Evolutionary conservation across 345 rosid genomes (phyloP), one percentile per base, ranked within the genome.

Genomic region (Euphorbia lathyris): DNA sequence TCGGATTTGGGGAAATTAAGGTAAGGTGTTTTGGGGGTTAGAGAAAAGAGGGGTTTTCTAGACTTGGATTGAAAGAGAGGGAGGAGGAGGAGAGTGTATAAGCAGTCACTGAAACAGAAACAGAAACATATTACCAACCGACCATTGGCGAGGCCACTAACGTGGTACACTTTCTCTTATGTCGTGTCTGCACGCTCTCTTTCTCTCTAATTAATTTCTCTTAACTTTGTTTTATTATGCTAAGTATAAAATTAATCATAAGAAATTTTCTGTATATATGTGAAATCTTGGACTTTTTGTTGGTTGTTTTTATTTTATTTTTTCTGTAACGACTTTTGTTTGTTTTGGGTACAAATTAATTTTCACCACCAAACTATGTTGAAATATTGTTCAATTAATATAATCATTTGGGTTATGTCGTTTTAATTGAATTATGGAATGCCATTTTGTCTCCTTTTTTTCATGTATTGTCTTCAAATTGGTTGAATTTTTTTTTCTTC

Each of bases 131-230:
- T 57, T 74, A 84, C 90, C 96, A 88, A 83, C 95, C 90, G 89
- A 86, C 93, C 87, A 83, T 65, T 69, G 76, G 80, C 66, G 84
- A 60, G 36, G 42, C 27, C 45, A 61, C 71, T 61, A 88, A 90
- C 90, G 88, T 86, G 90, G 82, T 64, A 40, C 70, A 74, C 87
- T 86, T 83, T 71, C 81, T 69, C 70, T 62, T 19, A 56, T 77
- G 96, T 90, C 97, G 90, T 89, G 93, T 82, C 75, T 74, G 97
- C 96, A 88, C 97, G 97, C 85, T 73, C 83, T 63, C 58, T 72
- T 58, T 58, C 29, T 70, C 6, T 48, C 32, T 52, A 7, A 16
- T 19, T 36, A 16, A 25, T 43, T 58, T 42, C 27, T 22, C 9
- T 4, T n/a, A n/a, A n/a, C n/a, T n/a, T n/a, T 23, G 27, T 53